Base-by-base conservation (phyloP, 805 yeast genomes). In the Saitoella complicata region DNA sequence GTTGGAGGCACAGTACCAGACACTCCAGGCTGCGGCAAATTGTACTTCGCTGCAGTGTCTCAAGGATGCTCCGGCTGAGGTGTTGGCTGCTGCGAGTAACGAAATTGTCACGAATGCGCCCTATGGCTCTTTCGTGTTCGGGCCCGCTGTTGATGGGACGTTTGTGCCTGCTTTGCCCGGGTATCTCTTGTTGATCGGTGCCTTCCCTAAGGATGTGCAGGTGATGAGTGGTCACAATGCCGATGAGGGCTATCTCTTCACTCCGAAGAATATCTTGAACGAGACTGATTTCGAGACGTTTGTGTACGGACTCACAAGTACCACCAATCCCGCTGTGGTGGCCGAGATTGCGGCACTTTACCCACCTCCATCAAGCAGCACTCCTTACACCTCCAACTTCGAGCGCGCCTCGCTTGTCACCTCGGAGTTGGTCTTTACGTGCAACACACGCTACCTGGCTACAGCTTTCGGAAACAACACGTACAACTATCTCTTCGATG, bases 231-330 rank as follows among this genome's bases (percentile, higher is more conserved):
- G 43, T 12, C 42, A 37, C 33, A 48, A 41, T 30, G 31, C 41
- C 5, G 43, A 50, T 40, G 54, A 51, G 40, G 54, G 54, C 21
- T 39, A 37, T 5, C n/a, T 50, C 6, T 51, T 51, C 34, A 40
- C 51, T 5, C 46, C 47, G 31, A 50, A 51, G 21, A 36, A 41
- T 1, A 43, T 45, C 5, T 7, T 39, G 21, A 38, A 50, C 6
- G 31, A 42, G 7, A 36, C 11, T 1, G 45, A 48, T 4, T 39
- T 51, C 12, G 40, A 45, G 33, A 37, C 7, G 10, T 39, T 48
- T 7, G 32, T 49, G 8, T 11, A 6, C 10, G 32, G 31, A 12
- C 45, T 45, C 37, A 48, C 49, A 40, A 48, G 49, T 5, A 49
- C 48, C 29, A 49, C 52, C 11, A 29, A 47, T 6, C 36, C 36